Conservation (phyloP, 2,329 filamentous ascomycete species). For the Phialophora chinensis region DNA sequence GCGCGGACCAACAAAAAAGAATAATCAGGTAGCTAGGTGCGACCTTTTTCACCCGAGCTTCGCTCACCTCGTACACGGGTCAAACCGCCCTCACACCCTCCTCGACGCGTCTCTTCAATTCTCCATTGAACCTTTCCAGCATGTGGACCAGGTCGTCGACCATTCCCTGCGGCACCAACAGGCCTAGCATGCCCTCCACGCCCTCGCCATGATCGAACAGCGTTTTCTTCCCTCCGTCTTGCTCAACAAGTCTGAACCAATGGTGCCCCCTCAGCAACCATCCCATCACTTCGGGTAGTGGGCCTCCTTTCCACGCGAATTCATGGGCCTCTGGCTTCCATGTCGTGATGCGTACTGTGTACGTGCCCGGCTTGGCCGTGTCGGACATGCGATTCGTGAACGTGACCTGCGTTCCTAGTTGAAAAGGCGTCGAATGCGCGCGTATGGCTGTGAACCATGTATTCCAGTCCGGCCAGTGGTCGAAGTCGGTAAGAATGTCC, state of each 20-base stretch:
- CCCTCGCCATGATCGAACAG: constrained; percentile 16
- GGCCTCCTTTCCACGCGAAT: constrained; percentile 22
- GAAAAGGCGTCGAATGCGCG: constrained; percentile 2
- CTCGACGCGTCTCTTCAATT: constrained; percentile 21
- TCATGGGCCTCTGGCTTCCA: constrained; percentile 18
- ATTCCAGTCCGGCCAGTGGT: constrained; percentile 15
- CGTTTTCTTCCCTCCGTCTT: constrained; percentile 18
- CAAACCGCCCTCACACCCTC: not conserved
- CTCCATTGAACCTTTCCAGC: constrained; percentile 19
- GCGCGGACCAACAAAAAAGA: too few relatives aligned
- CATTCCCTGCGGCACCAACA: constrained; percentile 6
- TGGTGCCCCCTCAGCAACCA: constrained; percentile 13
- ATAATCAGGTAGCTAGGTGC: too few relatives aligned
- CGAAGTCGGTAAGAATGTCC: constrained; percentile 17
- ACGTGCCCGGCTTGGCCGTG: constrained; percentile 17
- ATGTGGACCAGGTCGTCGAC: constrained; percentile 10
- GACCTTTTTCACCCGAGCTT: too few relatives aligned
- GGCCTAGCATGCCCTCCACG: constrained; percentile 6
- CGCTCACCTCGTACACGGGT: not conserved
- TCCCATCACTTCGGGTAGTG: constrained; percentile 8
- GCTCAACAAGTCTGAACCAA: constrained; percentile 16
- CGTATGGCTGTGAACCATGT: constrained; percentile 16
- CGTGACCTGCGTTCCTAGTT: constrained; percentile 14
- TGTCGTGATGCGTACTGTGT: constrained; percentile 14
- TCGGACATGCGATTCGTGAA: constrained; percentile 20